Conservation (phyloP, 176 grass and related monocot genomes). For the Phoenix roebelenii region DNA sequence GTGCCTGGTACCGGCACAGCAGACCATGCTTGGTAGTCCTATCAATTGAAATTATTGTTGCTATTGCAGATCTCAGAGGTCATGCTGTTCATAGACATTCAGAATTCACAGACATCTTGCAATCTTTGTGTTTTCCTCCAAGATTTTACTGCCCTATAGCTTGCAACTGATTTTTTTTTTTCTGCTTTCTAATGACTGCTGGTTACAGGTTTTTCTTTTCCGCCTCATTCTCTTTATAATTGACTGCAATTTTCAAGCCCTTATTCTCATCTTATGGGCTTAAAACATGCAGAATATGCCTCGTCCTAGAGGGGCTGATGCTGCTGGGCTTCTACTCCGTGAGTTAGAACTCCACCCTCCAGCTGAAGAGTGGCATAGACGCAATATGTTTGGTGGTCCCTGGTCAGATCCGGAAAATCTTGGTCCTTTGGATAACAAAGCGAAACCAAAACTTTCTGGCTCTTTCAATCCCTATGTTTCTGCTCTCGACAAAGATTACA, state of each 20-base stretch:
- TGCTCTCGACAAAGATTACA: constrained; percentile 41
- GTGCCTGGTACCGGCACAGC: no score
- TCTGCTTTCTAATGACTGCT: no score
- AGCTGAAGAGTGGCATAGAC: constrained; percentile 95
- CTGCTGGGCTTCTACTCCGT: constrained; percentile 91
- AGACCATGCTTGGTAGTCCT: no score
- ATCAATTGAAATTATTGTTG: no score
- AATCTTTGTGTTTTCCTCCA: no score
- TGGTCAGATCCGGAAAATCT: constrained; percentile 94
- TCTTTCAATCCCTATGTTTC: constrained; percentile 33
- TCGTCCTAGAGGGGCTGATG: constrained; percentile 92
- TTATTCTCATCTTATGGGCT: not conserved
- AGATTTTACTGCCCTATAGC: no score
- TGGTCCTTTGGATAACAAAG: constrained; percentile 70
- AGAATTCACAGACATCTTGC: no score
- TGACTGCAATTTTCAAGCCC: not conserved
- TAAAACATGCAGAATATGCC: constrained; percentile 74
- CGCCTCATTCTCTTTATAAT: not conserved
- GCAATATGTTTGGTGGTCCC: constrained; percentile 98
- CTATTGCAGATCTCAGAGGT: no score
- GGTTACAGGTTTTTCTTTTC: not conserved
- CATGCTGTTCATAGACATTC: no score
- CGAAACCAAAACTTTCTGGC: constrained; percentile 52
- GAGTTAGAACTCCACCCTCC: constrained; percentile 95
- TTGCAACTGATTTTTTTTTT: no score